These are phyloP conservation scores for Litsea cubeba DNA, from an alignment of 164 flowering plant species.

Conservation along the genomic window DNA sequence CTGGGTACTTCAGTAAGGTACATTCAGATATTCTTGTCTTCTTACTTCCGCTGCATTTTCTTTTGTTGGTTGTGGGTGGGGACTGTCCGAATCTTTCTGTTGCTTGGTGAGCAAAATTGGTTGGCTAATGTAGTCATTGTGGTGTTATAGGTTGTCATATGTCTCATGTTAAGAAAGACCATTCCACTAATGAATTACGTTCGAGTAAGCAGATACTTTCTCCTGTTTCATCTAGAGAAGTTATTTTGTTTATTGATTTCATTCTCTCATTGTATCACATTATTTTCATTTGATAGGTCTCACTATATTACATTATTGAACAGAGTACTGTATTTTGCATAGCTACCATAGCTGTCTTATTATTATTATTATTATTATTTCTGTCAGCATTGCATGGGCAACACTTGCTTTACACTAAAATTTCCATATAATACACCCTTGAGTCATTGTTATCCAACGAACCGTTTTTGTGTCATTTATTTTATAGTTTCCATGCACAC, in stretches of 20 bases:
- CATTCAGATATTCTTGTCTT: background rate
- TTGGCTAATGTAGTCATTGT: slow-evolving; percentile 13
- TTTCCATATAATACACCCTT: background rate
- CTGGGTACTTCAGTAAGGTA: slow-evolving; percentile 98
- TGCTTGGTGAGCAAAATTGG: background rate
- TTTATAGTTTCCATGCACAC: background rate
- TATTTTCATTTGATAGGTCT: background rate
- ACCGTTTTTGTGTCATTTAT: background rate
- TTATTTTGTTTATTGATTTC: background rate
- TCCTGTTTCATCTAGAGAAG: background rate
- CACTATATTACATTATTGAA: background rate
- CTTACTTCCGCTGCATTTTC: background rate
- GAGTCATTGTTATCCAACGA: background rate
- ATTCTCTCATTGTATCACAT: background rate
- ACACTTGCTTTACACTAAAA: background rate
- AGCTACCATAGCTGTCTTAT: background rate
- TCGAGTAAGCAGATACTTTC: slow-evolving; percentile 49
- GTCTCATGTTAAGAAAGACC: slow-evolving; percentile 92
- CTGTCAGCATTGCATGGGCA: background rate
- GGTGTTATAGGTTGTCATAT: slow-evolving; percentile 66
- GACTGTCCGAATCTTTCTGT: background rate
- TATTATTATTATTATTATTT: too few relatives aligned
- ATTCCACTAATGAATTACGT: slow-evolving; percentile 88
- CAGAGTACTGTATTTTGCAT: background rate
- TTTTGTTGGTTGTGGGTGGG: background rate